Conservation (phyloP, 2,329 filamentous ascomycete genomes). For the Xylariaceae sp. region DNA sequence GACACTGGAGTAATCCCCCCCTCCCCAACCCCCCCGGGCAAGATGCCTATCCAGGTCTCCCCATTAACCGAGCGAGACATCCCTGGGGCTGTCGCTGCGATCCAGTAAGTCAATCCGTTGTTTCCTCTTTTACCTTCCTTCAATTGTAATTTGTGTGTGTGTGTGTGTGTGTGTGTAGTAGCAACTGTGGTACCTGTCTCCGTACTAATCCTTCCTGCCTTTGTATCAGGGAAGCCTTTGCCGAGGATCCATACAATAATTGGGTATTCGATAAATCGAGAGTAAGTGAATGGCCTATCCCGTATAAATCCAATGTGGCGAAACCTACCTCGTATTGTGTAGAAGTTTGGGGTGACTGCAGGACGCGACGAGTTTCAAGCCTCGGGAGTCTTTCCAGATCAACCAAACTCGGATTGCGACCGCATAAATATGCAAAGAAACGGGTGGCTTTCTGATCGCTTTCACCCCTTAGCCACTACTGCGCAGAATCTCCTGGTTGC, state of each 20-base stretch:
- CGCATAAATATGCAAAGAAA: too few relatives aligned
- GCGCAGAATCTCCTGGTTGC: too few relatives aligned
- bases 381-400: slow-evolving; percentile 13
- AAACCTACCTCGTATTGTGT: too few relatives aligned
- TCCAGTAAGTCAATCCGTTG: slow-evolving; percentile 25
- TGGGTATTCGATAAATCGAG: slow-evolving; percentile 31
- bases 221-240: slow-evolving; percentile 27
- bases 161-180: background rate
- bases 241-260: slow-evolving; percentile 31
- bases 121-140: too few relatives aligned
- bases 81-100: slow-evolving; percentile 28
- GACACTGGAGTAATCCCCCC: background rate
- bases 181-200: background rate
- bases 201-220: slow-evolving; percentile 16
- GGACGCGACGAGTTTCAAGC: slow-evolving; percentile 9
- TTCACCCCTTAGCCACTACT: too few relatives aligned
- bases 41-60: slow-evolving; percentile 26
- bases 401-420: too few relatives aligned
- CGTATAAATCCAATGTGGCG: too few relatives aligned
- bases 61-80: slow-evolving; percentile 28
- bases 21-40: background rate
- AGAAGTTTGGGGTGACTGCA: too few relatives aligned
- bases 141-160: too few relatives aligned
- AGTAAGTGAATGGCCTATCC: slow-evolving; percentile 20
- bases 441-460: too few relatives aligned